Conservation (phyloP, 495 filamentous ascomycete species). For the Choiromyces venosus region DNA sequence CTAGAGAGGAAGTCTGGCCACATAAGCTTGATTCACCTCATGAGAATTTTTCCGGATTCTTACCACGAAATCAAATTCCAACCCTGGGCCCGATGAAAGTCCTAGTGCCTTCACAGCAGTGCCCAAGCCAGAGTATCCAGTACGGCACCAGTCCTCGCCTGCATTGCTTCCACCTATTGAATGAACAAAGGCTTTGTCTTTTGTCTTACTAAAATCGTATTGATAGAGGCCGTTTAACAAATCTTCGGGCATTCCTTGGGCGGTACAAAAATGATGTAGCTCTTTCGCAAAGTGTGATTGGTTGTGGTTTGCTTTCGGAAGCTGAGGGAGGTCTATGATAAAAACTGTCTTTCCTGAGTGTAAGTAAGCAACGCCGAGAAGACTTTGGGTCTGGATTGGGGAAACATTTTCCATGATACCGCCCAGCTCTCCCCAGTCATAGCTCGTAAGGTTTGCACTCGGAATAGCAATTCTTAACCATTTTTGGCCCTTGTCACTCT, state of each 20-base stretch:
- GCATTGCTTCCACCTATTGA: slow-evolving; percentile 58
- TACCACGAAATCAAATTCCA: slow-evolving; percentile 57
- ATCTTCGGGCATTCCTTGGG: slow-evolving; percentile 50
- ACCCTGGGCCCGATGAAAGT: slow-evolving; percentile 45
- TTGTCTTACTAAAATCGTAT: slow-evolving; percentile 59
- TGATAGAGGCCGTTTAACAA: slow-evolving; percentile 49
- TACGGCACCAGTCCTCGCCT: slow-evolving; percentile 49
- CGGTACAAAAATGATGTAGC: slow-evolving; percentile 56
- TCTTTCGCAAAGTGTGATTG: slow-evolving; percentile 54
- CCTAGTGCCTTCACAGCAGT: slow-evolving; percentile 54
- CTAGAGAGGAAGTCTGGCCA: slow-evolving; percentile 68
- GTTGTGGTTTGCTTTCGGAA: slow-evolving; percentile 21
- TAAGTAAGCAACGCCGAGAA: slow-evolving; percentile 15
- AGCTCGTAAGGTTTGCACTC: slow-evolving; percentile 58
- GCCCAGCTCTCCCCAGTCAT: slow-evolving; percentile 63
- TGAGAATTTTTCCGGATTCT: slow-evolving; percentile 19
- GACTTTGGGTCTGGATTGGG: background rate
- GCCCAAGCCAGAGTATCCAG: slow-evolving; percentile 61
- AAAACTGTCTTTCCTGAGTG: slow-evolving; percentile 52
- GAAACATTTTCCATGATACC: slow-evolving; percentile 61
- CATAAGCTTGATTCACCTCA: slow-evolving; percentile 14
- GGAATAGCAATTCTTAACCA: slow-evolving; percentile 62
- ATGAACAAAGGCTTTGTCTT: slow-evolving; percentile 59
- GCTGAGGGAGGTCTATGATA: slow-evolving; percentile 62
- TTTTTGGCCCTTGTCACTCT: slow-evolving; percentile 16